A percentile compares a stretch with the other conserved stretches of the same genome.
Conservation (phyloP, 2,329 filamentous ascomycete genomes). For the Acrodontium crateriforme region DNA sequence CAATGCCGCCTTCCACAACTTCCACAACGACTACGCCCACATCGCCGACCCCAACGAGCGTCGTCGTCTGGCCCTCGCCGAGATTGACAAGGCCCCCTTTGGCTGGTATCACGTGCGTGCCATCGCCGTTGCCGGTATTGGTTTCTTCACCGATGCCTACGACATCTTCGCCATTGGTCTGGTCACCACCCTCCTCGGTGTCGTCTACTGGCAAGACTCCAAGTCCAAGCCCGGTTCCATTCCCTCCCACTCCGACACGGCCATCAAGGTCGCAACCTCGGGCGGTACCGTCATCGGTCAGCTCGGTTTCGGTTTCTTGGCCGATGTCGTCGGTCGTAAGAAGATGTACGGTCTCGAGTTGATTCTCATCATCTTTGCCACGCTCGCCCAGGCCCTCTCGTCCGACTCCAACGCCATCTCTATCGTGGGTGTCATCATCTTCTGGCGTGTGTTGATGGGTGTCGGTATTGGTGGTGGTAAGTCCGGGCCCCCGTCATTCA, state of each 20-base stretch:
- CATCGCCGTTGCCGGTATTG: slow-evolving; percentile 64
- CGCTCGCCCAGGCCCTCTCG: slow-evolving; percentile 56
- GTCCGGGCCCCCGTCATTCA: too few relatives aligned
- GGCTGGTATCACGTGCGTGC: slow-evolving; percentile 75
- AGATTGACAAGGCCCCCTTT: slow-evolving; percentile 67
- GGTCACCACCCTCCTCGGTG: slow-evolving; percentile 60
- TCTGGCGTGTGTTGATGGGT: slow-evolving; percentile 72
- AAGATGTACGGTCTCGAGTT: slow-evolving; percentile 75
- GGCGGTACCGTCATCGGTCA: slow-evolving; percentile 75
- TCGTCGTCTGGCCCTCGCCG: slow-evolving; percentile 61
- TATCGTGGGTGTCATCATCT: slow-evolving; percentile 53
- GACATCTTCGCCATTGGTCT: slow-evolving; percentile 63
- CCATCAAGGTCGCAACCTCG: slow-evolving; percentile 75
- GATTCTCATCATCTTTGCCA: slow-evolving; percentile 68
- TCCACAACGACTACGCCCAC: slow-evolving; percentile 57
- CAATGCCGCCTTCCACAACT: slow-evolving; percentile 62
- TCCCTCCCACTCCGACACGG: slow-evolving; percentile 55
- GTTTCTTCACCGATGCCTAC: slow-evolving; percentile 82
- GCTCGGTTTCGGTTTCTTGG: slow-evolving; percentile 63
- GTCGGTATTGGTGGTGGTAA: slow-evolving; percentile 56
- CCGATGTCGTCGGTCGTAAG: slow-evolving; percentile 60
- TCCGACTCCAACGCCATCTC: slow-evolving; percentile 49
- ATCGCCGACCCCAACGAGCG: slow-evolving; percentile 62
- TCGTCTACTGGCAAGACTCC: slow-evolving; percentile 53
- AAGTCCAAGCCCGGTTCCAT: slow-evolving; percentile 35